Base-by-base conservation (phyloP, 129 eudicot species). In the Solidago caesia region DNA sequence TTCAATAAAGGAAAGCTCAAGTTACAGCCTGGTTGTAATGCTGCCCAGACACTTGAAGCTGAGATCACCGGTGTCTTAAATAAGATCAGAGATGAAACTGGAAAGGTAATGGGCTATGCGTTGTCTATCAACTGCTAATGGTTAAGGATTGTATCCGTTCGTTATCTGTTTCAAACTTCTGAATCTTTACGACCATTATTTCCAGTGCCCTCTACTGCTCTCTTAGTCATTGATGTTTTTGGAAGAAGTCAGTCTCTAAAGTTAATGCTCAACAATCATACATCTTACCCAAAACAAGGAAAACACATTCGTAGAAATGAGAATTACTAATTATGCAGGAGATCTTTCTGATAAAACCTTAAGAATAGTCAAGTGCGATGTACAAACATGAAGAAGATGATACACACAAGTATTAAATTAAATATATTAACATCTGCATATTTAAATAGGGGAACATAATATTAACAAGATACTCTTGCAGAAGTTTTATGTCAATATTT, bases 1-100 rank as follows among this genome's bases (percentile, higher is more conserved):
- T 91, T 75, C 55, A 85, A 87, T 59, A 57, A 77, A 8, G 97
- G 97, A 82, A 80, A 75, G 80, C 88, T 95, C 39, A 75, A 84
- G 70, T 78, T 85, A 66, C 87, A 83, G 63, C 91, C 99, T 78
- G 99, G 99, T 44, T 85, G 89, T 82, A 86, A 89, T 82, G 91
- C 91, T 73, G 91, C 90, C 83, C 91, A 91, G 81, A 95, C 99
- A 27, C 86, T 95, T 64, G 99, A 95, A 71, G 86, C 94, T 71
- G 77, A 84, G 82, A 85, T 95, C 65, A 84, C 94, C 21, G 74
- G 71, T 8, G 84, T 72, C 11, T 72, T 95, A 64, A 95, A 91
- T 79, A 72, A 79, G 8, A 87, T 95, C 77, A 91, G 99, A 72
- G 93, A 86, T 48, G 73, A 44, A 62, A 77, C 92, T 67, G 97